Evolutionary conservation across 768 basidiomycete species (phyloP), one percentile per base, ranked within the genome.

Genomic region (Kwoniella sp.): DNA sequence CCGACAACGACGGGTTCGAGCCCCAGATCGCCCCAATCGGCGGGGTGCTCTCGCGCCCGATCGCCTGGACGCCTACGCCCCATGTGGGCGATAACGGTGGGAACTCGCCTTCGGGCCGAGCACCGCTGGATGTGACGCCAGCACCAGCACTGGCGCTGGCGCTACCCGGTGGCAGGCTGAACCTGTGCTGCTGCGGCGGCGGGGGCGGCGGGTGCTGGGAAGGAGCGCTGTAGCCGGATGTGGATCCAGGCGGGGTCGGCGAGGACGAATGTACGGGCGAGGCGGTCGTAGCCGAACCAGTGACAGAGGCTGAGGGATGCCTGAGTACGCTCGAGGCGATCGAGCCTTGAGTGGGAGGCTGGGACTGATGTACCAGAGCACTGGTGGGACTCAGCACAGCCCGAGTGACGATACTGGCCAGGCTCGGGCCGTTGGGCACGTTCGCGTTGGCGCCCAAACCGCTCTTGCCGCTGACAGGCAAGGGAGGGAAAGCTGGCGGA

Each of bases 341-440:
- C 20, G 29, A 40, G 4, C 48, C 39, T 19, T 38, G 23, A 15
- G 38, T 48, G 9, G 47, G 36, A 39, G 47, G 36, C 39, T 50
- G 38, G n/a, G 28, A 40, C 17, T 65, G 60, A 5, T 50, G 38
- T 8, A 58, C 60, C 10, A 69, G 38, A 0, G 61, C 56, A 23
- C 59, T 64, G 4, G 62, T 63, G 6, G 69, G 69, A 40, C 56
- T 59, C 5, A 70, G 55, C 32, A 74, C 71, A 2, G 73, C 73
- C 26, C 73, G 57, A 10, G 73, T 74, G 11, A 74, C 65, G 29
- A 74, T 74, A 27, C 61, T 64, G 1, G 73, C 73, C 38, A 74
- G 45, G 40, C 67, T 69, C 9, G 73, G 73, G 2, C 70, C 70
- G 1, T 14, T 38, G 19, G 19, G 37, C 5, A 38, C 37, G 14